Evolutionary conservation across 2,329 filamentous ascomycete genomes (phyloP), one percentile per base, ranked within the genome.

Genomic region (Sporothrix brasiliensis): DNA sequence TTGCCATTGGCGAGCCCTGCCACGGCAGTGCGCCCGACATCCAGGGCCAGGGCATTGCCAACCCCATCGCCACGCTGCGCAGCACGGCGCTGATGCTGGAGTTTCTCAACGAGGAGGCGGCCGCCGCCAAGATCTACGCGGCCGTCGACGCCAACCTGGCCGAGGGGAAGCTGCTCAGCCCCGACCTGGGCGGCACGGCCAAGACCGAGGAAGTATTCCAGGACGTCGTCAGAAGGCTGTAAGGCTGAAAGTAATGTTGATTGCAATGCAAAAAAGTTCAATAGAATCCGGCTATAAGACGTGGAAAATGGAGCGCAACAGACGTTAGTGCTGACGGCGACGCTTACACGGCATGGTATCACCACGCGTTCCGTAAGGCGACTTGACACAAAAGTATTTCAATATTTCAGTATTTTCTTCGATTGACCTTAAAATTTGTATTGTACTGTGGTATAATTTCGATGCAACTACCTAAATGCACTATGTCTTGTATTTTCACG

Each of bases 1-100:
- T 98, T 79, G 95, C 93, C 75, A 98, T 99, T 77, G 95, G 95
- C 74, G 95, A 99, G 88, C 95, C 95, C 69, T 98, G 95, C 85
- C 95, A 99, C 81, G 95, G 95, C 63, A 94, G 91, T 77, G 95
- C 95, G 41, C 95, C 95, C 6, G 95, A 99, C 79, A 99, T 99
- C 74, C 90, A 93, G 87, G 95, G 95, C 75, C 85, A 91, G 85
- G 89, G 90, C 74, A 94, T 99, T 78, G 93, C 95, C 75, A 99
- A 99, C 83, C 95, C 95, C 30, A 96, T 99, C 78, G 95, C 95
- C 49, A 98, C 95, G 11, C 87, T 99, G 74, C 86, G 95, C 78
- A 95, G 92, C 80, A 91, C 93, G 19, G 95, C 92, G 47, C 85
- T 97, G 73, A 98, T 99, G 95, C 86, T 99, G 74, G 94, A 98